Percentiles rank a stretch among this genome's conserved stretches.
These are phyloP conservation scores for Hypoxylon sp. DNA, from an alignment of 2,329 filamentous ascomycete species.

Conservation along the genomic window DNA sequence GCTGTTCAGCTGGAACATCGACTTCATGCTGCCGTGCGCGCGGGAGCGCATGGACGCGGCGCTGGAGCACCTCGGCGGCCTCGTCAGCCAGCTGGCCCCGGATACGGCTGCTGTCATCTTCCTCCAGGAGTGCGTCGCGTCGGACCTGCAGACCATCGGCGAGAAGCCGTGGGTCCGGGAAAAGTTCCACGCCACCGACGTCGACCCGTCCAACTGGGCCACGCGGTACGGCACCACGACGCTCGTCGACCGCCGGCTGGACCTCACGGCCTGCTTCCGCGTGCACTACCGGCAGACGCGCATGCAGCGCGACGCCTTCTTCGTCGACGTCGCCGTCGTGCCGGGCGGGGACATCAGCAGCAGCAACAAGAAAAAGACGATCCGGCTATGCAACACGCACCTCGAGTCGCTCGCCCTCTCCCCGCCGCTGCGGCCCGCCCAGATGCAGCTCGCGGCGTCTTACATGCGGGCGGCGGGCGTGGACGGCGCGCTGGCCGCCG, in stretches of 20 bases:
- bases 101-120: conserved; percentile 52
- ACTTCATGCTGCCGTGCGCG: conserved; percentile 45
- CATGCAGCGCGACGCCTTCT: conserved; percentile 60
- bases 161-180: conserved; percentile 54
- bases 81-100: conserved; percentile 11
- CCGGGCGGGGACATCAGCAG: too few species aligned
- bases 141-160: conserved; percentile 55
- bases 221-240: conserved; percentile 59
- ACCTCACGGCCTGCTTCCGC: conserved; percentile 53
- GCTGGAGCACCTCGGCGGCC: conserved; percentile 36
- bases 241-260: conserved; percentile 56
- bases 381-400: conserved; percentile 43
- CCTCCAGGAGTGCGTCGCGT: conserved; percentile 58
- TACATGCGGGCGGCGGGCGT: conserved; percentile 41
- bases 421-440: conserved; percentile 39
- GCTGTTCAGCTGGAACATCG: conserved; percentile 47
- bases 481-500: conserved; percentile 56
- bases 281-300: conserved; percentile 55
- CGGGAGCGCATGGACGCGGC: conserved; percentile 40
- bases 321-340: conserved; percentile 57
- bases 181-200: conserved; percentile 57
- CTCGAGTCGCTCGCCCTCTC: conserved; percentile 42
- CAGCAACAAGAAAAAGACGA: conserved; percentile 7
- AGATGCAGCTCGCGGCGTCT: conserved; percentile 34
- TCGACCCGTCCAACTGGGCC: conserved; percentile 52